These are phyloP conservation scores for Eucalyptus sp. DNA, from an alignment of 345 rosid genomes.

Conservation along the genomic window DNA sequence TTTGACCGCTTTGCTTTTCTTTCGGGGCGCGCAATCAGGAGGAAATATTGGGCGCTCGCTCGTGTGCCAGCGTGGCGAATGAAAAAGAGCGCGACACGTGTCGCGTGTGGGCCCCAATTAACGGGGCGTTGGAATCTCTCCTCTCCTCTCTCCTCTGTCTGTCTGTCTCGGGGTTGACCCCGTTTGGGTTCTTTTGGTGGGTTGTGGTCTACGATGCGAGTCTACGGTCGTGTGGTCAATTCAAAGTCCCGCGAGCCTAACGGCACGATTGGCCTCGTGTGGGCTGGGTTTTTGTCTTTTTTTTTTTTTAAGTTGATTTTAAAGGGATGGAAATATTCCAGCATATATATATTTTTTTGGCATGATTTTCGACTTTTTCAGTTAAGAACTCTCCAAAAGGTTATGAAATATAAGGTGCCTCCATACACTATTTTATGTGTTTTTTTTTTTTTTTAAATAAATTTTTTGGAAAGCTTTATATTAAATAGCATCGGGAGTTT, in stretches of 20 bases:
- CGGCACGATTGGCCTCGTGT: not conserved
- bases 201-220: not conserved
- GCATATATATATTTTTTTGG: not conserved
- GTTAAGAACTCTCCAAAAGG: not conserved
- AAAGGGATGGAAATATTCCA: not conserved
- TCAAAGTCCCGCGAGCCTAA: not conserved
- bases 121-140: no score
- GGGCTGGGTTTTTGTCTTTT: not conserved
- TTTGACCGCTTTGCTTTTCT: not conserved
- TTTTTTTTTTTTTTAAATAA: no score
- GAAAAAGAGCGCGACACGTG: not conserved
- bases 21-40: not conserved
- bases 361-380: not conserved
- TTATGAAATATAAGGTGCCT: not conserved
- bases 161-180: not conserved
- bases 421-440: not conserved
- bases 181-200: not conserved
- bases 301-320: not conserved
- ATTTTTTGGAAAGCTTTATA: not conserved
- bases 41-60: no score
- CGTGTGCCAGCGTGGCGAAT: no score
- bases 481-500: accelerated
- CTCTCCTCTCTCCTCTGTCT: no score
- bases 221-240: not conserved
- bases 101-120: no score